Percentiles rank a stretch among this genome's conserved stretches.
Conservation (phyloP, 2,329 filamentous ascomycete genomes). For the Decorospora gaudefroyi region DNA sequence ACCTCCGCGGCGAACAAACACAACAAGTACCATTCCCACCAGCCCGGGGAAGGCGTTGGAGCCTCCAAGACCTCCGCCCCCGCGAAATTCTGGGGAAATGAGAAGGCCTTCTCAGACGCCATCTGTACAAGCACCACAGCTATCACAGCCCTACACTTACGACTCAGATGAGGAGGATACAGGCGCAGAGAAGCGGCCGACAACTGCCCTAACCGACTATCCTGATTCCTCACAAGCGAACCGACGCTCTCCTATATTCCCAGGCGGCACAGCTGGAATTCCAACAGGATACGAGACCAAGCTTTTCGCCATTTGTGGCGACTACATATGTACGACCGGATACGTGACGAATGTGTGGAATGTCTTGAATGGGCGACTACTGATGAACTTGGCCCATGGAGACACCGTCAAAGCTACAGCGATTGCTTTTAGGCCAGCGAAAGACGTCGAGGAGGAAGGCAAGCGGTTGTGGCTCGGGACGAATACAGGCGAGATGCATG, state of each 20-base stretch:
- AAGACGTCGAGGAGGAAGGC: constrained; percentile 78
- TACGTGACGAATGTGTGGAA: constrained; percentile 89
- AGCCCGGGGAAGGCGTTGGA: constrained; percentile 31
- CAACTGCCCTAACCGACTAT: constrained; percentile 65
- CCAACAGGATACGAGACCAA: constrained; percentile 84
- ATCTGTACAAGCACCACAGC: constrained; percentile 19
- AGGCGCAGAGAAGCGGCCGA: constrained; percentile 52
- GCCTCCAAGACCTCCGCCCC: constrained; percentile 42
- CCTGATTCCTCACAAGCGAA: constrained; percentile 86
- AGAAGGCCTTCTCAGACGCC: constrained; percentile 31
- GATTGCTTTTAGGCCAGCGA: constrained; percentile 81
- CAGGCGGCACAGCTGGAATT: constrained; percentile 74
- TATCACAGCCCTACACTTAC: constrained; percentile 42
- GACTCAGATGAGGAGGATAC: constrained; percentile 58
- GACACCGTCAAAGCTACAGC: constrained; percentile 83
- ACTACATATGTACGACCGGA: constrained; percentile 83
- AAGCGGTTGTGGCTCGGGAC: constrained; percentile 86
- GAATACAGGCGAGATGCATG: constrained; percentile 83
- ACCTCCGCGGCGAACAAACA: constrained; percentile 44
- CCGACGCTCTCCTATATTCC: constrained; percentile 76
- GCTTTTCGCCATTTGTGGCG: constrained; percentile 84
- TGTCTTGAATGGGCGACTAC: constrained; percentile 75
- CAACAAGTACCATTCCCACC: constrained; percentile 17
- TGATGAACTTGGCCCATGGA: constrained; percentile 80
- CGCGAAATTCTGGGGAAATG: constrained; percentile 43